A percentile compares a stretch with the other conserved stretches of the same genome.
Conservation (phyloP, 306 rosid genomes). For the Prosopis cineraria region DNA sequence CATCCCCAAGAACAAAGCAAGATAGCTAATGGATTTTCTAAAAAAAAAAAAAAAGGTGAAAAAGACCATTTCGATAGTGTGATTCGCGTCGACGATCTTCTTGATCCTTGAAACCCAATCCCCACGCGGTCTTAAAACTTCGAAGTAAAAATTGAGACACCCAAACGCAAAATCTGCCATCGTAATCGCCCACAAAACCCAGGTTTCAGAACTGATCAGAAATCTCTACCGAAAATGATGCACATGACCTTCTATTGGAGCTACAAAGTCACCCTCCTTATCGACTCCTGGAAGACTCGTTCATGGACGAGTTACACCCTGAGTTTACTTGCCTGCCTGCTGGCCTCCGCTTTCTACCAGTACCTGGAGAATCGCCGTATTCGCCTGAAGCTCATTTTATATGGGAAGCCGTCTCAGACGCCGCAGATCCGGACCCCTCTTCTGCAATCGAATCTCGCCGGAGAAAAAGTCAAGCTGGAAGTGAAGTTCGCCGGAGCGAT, state of each 20-base stretch:
- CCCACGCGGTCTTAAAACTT: neutral
- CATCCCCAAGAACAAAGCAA: neutral
- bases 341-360: constrained; percentile 72
- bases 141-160: neutral
- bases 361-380: constrained; percentile 65
- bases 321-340: constrained; percentile 46
- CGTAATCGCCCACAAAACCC: neutral
- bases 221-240: constrained; percentile 63
- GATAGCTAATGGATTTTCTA: neutral
- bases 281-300: constrained; percentile 44
- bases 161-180: neutral
- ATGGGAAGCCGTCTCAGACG: constrained; percentile 8
- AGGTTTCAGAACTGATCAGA: neutral
- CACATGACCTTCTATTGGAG: constrained; percentile 65
- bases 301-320: constrained; percentile 43
- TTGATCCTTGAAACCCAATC: neutral
- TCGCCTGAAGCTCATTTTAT: constrained; percentile 52
- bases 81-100: neutral
- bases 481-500: constrained; percentile 51
- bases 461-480: constrained; percentile 12
- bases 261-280: constrained; percentile 32
- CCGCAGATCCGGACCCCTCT: constrained; percentile 49
- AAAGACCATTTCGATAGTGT: neutral
- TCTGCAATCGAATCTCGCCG: constrained; percentile 22
- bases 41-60: neutral